phyloP scores from a whole-genome alignment of 2,329 filamentous ascomycete genomes.

The Neonectria faginata region DNA sequence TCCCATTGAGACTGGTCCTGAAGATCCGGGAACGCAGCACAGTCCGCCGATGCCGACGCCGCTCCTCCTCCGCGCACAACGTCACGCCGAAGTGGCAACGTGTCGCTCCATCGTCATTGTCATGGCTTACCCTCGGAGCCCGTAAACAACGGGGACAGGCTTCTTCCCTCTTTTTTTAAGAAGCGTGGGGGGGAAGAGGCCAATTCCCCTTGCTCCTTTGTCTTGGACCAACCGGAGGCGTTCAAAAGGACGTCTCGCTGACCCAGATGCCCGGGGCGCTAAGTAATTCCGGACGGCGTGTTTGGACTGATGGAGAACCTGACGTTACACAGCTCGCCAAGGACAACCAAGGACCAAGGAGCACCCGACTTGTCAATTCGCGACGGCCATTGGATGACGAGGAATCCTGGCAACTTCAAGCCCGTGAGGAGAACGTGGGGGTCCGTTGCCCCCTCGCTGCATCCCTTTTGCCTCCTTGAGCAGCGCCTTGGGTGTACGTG shows the following conservation, averaged over 20 bases:
- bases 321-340: slow-evolving; percentile 31
- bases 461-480: slow-evolving; percentile 6
- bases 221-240: slow-evolving; percentile 16
- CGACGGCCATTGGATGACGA: slow-evolving; percentile 30
- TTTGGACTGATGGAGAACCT: too few species aligned
- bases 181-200: neutral
- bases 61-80: neutral
- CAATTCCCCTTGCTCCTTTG: neutral
- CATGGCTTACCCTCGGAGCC: neutral
- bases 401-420: slow-evolving; percentile 14
- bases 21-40: slow-evolving; percentile 6
- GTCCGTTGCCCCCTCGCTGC: slow-evolving; percentile 13
- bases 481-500: slow-evolving; percentile 2
- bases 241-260: slow-evolving; percentile 20
- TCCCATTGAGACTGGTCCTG: slow-evolving; percentile 16
- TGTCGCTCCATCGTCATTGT: slow-evolving; percentile 18
- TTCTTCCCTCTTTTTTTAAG: neutral
- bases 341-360: slow-evolving; percentile 16
- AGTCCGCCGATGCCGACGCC: neutral
- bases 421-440: slow-evolving; percentile 31
- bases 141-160: neutral
- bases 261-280: slow-evolving; percentile 26
- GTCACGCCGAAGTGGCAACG: slow-evolving; percentile 19
- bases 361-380: slow-evolving; percentile 34
- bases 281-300: neutral